A percentile compares a stretch with the other conserved stretches of the same genome.
phyloP scores from a whole-genome alignment of 257 asterid species.

The Jasminum sambac region DNA sequence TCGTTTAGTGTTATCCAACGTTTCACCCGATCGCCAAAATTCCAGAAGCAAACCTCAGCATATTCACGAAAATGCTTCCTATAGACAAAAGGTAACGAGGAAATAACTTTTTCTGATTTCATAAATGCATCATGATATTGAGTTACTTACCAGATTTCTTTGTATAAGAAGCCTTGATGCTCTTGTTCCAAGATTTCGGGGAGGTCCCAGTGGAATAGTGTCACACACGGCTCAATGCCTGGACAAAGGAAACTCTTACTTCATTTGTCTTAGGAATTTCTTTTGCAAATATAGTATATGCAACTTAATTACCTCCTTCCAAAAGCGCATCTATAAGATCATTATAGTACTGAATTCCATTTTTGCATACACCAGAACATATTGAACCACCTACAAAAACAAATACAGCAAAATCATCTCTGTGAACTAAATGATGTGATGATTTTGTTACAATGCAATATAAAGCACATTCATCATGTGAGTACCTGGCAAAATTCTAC shows the following conservation, averaged over 20 bases:
- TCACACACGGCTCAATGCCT: conserved; percentile 30
- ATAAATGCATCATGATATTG: background rate
- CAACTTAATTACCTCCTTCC: background rate
- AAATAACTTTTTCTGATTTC: background rate
- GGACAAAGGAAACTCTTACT: too few relatives aligned
- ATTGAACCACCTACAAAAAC: background rate
- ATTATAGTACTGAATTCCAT: background rate
- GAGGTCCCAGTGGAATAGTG: conserved; percentile 40
- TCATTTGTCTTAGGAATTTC: background rate
- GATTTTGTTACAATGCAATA: too few relatives aligned
- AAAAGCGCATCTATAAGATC: background rate
- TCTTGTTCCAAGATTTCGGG: conserved; percentile 41
- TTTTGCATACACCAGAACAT: background rate
- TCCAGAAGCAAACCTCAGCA: conserved; percentile 44
- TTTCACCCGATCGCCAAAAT: conserved; percentile 46
- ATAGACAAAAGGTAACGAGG: background rate
- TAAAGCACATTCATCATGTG: too few relatives aligned
- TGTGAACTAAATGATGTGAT: too few relatives aligned
- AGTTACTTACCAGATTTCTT: conserved; percentile 27
- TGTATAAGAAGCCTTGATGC: conserved; percentile 33
- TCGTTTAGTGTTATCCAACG: conserved; percentile 45
- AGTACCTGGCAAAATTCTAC: too few relatives aligned
- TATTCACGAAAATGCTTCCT: conserved; percentile 36
- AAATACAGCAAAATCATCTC: too few relatives aligned
- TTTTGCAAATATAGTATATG: background rate